Base-by-base conservation (phyloP, 805 yeast species). In the Saccharomycopsis selenospora region DNA sequence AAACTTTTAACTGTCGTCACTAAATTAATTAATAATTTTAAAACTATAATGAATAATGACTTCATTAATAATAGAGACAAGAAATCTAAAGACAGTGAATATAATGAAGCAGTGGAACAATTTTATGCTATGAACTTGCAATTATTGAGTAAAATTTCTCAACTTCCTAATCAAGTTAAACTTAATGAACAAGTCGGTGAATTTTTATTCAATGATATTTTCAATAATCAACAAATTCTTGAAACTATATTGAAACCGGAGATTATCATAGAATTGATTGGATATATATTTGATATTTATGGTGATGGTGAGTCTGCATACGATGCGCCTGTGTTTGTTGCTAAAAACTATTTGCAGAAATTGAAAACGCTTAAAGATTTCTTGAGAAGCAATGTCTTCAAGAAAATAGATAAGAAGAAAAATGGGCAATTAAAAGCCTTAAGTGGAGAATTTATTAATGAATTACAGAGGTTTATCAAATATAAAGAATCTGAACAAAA, bases 401-500 rank as follows among this genome's bases (percentile, higher is more conserved):
- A 50, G 29, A 69, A 73, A 47, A 75, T 86, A 40, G 95, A 85
- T 61, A 82, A 79, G 61, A 78, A 82, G 53, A 75, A 72, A 52
- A 64, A 76, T 51, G 66, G 73, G 1, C 76, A 67, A 40, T 68
- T 85, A 56, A 82, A 86, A 61, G 68, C 63, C 17, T 73, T 71
- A 54, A 85, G 82, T 29, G 85, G 80, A 46, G 93, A 85, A 50
- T 79, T 83, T 1, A 69, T 77, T 56, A 62, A 65, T 41, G 89
- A 86, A 55, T 66, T 91, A 55, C 79, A 74, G 11, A 70, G 95
- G 51, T 91, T 93, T 62, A 77, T 91, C 47, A 76, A 75, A 48
- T 91, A 91, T 66, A 91, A 93, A 57, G 63, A 62, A 45, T 62
- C 63, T 25, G 85, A 80, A 59, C 56, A 58, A 44, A 40, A 40